phyloP scores from a whole-genome alignment of 108 stramenopile genomes.

The Nannochloropsis oceanica region DNA sequence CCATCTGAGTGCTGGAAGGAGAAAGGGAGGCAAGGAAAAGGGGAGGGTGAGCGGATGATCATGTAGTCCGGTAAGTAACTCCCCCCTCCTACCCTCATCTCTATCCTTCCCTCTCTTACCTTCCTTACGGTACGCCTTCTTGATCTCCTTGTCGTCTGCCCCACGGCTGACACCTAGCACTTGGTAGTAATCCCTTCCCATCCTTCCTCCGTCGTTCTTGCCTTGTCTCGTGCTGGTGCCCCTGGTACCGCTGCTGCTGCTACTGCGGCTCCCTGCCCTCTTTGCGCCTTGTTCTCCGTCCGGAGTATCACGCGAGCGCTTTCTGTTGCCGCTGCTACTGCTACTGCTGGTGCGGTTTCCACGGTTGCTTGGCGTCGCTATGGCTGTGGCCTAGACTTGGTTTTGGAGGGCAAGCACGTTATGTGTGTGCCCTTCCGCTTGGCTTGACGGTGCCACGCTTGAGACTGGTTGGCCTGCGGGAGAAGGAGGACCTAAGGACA shows the following conservation, averaged over 20 bases:
- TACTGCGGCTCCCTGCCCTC: not conserved
- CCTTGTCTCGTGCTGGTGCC: not conserved
- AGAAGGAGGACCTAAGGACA: no score
- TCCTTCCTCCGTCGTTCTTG: not conserved
- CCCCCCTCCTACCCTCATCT: not conserved
- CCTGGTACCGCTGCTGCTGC: not conserved
- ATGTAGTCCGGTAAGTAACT: no score
- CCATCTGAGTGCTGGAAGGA: conserved; percentile 36
- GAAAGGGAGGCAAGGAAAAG: not conserved
- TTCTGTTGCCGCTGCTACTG: not conserved
- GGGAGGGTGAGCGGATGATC: no score
- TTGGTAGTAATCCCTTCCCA: conserved; percentile 29
- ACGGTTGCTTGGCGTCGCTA: not conserved
- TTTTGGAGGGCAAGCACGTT: not conserved
- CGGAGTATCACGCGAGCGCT: not conserved
- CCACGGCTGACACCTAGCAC: conserved; percentile 33
- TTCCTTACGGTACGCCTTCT: conserved; percentile 40
- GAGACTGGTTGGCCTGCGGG: no score
- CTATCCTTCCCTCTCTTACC: not conserved
- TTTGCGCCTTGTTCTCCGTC: not conserved
- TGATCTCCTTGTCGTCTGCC: conserved; percentile 37
- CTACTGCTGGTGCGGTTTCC: not conserved
- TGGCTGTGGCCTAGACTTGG: not conserved
- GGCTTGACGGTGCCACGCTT: no score
- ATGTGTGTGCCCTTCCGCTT: no score